A percentile compares a stretch with the other conserved stretches of the same genome.
Evolutionary conservation across 441 rosid species (phyloP).

Genomic region (Geranium incanum): DNA sequence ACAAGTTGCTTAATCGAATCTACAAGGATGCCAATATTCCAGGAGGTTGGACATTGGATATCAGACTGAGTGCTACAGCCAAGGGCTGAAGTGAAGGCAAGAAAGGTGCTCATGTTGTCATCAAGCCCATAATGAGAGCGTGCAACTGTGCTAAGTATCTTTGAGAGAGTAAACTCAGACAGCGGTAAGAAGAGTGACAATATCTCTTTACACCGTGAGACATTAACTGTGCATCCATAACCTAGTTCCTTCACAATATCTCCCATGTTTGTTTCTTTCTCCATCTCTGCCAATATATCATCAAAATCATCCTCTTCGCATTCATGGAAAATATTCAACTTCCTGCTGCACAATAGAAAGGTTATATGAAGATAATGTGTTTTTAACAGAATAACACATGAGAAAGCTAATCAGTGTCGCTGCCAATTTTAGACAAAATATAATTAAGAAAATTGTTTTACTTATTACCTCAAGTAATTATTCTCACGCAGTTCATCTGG

Average conservation of each 20-base stretch:
- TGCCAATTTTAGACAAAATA: conserved; percentile 11
- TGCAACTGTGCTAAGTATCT: conserved; percentile 55
- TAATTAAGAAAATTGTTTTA: neutral
- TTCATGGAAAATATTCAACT: conserved; percentile 38
- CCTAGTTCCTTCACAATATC: conserved; percentile 85
- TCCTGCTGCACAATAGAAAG: conserved; percentile 33
- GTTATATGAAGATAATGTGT: conserved; percentile 9
- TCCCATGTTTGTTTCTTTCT: conserved; percentile 66
- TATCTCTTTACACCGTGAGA: conserved; percentile 64
- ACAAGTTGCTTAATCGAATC: conserved; percentile 73
- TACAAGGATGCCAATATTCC: conserved; percentile 72
- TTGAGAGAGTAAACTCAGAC: conserved; percentile 62
- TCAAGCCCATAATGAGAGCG: conserved; percentile 52
- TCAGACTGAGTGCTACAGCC: conserved; percentile 51
- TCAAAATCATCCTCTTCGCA: conserved; percentile 63
- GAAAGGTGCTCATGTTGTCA: conserved; percentile 57
- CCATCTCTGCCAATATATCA: conserved; percentile 72
- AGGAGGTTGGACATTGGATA: conserved; percentile 47
- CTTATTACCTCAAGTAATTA: conserved; percentile 32
- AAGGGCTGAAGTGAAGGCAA: conserved; percentile 68
- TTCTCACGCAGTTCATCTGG: conserved; percentile 48
- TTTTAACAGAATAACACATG: conserved; percentile 11
- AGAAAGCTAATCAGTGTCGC: neutral
- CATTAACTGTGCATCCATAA: conserved; percentile 76
- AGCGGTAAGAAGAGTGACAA: conserved; percentile 65